These are phyloP conservation scores for Daldinia decipiens DNA, from an alignment of 495 filamentous ascomycete species.

Conservation along the genomic window DNA sequence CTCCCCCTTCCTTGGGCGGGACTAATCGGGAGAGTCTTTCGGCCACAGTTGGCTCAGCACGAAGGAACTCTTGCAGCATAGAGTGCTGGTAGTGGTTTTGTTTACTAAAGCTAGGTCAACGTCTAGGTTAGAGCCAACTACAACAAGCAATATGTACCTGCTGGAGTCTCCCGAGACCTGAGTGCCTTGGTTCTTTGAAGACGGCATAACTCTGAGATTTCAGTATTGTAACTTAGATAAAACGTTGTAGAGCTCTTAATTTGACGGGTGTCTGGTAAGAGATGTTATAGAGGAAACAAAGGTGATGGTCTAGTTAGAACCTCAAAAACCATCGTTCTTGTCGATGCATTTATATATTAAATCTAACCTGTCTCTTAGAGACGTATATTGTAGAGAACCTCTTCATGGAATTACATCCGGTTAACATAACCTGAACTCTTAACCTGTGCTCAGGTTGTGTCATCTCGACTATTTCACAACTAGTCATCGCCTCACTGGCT, in stretches of 20 bases:
- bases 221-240: neutral
- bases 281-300: neutral
- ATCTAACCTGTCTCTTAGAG: too few relatives aligned
- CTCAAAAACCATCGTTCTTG: neutral
- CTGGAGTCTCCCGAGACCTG: neutral
- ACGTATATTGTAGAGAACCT: too few relatives aligned
- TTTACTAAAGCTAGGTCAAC: neutral
- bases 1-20: neutral
- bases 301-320: neutral
- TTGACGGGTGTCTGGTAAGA: neutral
- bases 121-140: neutral
- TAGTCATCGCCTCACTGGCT: neutral
- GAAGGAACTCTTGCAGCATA: neutral
- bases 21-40: neutral
- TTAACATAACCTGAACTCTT: neutral
- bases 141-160: neutral
- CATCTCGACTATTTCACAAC: neutral
- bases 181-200: neutral
- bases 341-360: neutral
- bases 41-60: neutral
- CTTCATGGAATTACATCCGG: too few relatives aligned
- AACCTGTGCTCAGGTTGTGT: neutral
- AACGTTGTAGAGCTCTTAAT: neutral
- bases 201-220: neutral
- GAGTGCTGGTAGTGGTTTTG: neutral